These are phyloP conservation scores for Mucor mucedo DNA, from an alignment of 371 early-diverging fungal genomes.

Conservation along the genomic window DNA sequence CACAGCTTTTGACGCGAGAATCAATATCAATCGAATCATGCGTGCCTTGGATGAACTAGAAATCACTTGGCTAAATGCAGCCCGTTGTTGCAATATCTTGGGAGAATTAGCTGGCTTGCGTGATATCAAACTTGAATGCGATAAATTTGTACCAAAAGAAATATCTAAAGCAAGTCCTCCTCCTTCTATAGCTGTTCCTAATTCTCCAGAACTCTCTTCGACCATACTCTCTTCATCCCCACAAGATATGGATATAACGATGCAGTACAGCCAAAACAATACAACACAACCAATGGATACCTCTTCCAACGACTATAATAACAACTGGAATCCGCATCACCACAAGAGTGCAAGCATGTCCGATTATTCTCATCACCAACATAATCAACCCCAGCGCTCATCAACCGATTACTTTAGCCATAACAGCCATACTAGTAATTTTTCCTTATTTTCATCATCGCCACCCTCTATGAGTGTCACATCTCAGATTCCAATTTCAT, in stretches of 20 bases:
- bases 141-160: slow-evolving; percentile 26
- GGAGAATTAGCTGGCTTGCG: slow-evolving; percentile 52
- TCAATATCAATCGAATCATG: slow-evolving; percentile 43
- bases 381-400: neutral
- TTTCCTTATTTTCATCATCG: slow-evolving; percentile 2
- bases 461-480: neutral
- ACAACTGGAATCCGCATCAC: slow-evolving; percentile 4
- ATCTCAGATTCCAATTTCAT: slow-evolving; percentile 26
- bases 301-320: neutral
- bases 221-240: neutral
- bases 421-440: neutral
- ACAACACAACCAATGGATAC: neutral
- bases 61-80: slow-evolving; percentile 40
- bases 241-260: slow-evolving; percentile 1
- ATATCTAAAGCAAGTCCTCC: slow-evolving; percentile 22
- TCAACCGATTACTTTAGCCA: neutral
- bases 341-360: slow-evolving; percentile 1
- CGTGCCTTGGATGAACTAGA: slow-evolving; percentile 44
- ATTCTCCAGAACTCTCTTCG: slow-evolving; percentile 21
- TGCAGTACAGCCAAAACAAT: neutral
- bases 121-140: slow-evolving; percentile 34
- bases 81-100: slow-evolving; percentile 45
- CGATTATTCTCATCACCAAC: neutral
- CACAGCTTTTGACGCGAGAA: slow-evolving; percentile 41
- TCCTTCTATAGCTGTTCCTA: slow-evolving; percentile 31